Conservation (phyloP, 352 stramenopile species). For the Proteromonas lacertae region DNA sequence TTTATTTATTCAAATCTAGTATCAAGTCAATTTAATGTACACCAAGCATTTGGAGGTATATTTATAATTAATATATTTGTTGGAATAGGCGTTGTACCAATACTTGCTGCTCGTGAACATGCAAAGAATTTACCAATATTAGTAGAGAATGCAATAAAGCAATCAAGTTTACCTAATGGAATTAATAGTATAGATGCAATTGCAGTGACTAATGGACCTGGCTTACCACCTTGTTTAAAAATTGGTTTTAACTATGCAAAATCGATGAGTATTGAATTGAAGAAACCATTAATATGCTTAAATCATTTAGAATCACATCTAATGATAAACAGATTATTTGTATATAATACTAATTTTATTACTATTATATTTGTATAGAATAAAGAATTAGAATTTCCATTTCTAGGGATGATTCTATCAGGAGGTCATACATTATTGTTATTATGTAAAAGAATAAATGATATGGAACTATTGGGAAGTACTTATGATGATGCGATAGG, state of each 20-base stretch:
- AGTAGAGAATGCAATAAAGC: constrained; percentile 38
- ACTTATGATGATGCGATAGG: constrained; percentile 87
- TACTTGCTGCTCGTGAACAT: constrained; percentile 59
- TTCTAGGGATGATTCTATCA: constrained; percentile 79
- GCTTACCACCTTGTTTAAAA: constrained; percentile 77
- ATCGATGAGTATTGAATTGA: constrained; percentile 19
- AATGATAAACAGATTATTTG: constrained; percentile 47
- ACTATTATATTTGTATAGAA: not conserved
- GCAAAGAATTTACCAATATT: constrained; percentile 68
- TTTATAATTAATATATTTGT: too few relatives aligned
- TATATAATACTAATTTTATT: too few relatives aligned
- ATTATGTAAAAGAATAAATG: constrained; percentile 43
- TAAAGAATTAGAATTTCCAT: constrained; percentile 47
- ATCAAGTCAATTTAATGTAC: too few relatives aligned
- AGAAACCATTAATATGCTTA: constrained; percentile 65
- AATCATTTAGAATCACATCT: constrained; percentile 93
- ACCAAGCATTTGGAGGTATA: too few relatives aligned
- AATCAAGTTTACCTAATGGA: constrained; percentile 26
- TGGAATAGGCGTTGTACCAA: constrained; percentile 79
- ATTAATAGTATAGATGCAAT: constrained; percentile 54
- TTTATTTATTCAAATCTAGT: too few relatives aligned
- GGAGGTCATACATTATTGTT: constrained; percentile 90
- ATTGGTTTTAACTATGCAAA: constrained; percentile 41
- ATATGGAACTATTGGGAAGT: constrained; percentile 63
- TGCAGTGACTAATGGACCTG: constrained; percentile 70